Percentiles rank a stretch among this genome's conserved stretches.
These are phyloP conservation scores for Punctularia strigosozonata DNA, from an alignment of 768 basidiomycete species.

Conservation along the genomic window DNA sequence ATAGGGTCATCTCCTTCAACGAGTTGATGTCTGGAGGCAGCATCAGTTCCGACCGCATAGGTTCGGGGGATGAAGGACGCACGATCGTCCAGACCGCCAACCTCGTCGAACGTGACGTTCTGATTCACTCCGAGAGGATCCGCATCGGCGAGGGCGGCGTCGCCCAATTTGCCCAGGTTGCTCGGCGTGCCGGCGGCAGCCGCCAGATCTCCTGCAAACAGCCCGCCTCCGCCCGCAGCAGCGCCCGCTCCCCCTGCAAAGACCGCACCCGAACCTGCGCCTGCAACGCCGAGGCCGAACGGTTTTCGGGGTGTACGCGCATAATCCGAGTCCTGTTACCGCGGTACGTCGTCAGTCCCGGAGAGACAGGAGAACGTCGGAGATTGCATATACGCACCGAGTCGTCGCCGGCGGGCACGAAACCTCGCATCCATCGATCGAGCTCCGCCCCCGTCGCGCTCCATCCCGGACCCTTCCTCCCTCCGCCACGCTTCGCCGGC, in stretches of 20 bases:
- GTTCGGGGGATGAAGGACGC: constrained; percentile 16
- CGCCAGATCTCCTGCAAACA: constrained; percentile 54
- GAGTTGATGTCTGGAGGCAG: constrained; percentile 72
- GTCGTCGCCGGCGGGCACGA: constrained; percentile 53
- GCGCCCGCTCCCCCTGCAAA: constrained; percentile 38
- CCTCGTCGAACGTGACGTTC: constrained; percentile 92
- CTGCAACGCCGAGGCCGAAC: constrained; percentile 27
- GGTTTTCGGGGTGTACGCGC: constrained; percentile 61
- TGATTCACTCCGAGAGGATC: constrained; percentile 92
- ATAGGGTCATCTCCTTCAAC: constrained; percentile 95
- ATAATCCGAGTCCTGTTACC: constrained; percentile 56
- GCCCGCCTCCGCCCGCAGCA: constrained; percentile 36
- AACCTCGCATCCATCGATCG: constrained; percentile 68
- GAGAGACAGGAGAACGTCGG: constrained; percentile 2
- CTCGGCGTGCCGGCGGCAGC: constrained; percentile 68
- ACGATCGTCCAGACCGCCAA: constrained; percentile 95
- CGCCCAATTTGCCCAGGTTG: constrained; percentile 76
- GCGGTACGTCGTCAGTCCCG: constrained; percentile 3
- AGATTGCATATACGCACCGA: constrained; percentile 27
- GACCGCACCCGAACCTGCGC: constrained; percentile 36
- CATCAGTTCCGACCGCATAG: constrained; percentile 2
- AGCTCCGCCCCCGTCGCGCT: constrained; percentile 71
- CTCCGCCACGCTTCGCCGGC: constrained; percentile 17
- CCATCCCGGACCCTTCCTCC: constrained; percentile 53
- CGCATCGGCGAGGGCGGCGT: constrained; percentile 82